Evolutionary conservation across 2,329 filamentous ascomycete species (phyloP).

Genomic region (Coniella lustricola): DNA sequence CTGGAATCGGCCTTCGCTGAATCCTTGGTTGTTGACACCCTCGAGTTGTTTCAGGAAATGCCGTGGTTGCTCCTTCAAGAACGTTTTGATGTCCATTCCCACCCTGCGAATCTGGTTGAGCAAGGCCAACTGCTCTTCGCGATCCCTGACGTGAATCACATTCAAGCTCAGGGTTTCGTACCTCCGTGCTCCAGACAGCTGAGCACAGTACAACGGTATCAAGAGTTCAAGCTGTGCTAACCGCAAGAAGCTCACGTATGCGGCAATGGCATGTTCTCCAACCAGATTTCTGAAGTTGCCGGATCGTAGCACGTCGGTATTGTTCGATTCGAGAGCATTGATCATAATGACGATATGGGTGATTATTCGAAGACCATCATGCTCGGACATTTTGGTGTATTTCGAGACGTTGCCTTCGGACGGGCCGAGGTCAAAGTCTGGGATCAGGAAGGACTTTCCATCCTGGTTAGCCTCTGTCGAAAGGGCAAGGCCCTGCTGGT

Average conservation of each 20-base stretch:
- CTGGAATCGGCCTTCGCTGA: slow-evolving; percentile 36
- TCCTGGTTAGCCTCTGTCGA: slow-evolving; percentile 39
- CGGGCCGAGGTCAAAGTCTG: slow-evolving; percentile 28
- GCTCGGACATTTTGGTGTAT: slow-evolving; percentile 49
- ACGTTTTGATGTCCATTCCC: slow-evolving; percentile 62
- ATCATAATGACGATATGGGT: slow-evolving; percentile 60
- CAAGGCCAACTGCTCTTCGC: slow-evolving; percentile 57
- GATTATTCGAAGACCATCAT: slow-evolving; percentile 60
- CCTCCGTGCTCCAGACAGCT: slow-evolving; percentile 57
- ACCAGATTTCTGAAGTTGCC: slow-evolving; percentile 23
- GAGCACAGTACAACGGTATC: slow-evolving; percentile 82
- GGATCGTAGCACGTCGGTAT: slow-evolving; percentile 28
- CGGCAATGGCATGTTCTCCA: slow-evolving; percentile 65
- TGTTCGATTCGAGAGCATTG: slow-evolving; percentile 54
- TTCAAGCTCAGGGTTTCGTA: slow-evolving; percentile 70
- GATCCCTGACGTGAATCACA: slow-evolving; percentile 63
- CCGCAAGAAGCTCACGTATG: slow-evolving; percentile 75
- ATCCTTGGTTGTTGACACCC: slow-evolving; percentile 28
- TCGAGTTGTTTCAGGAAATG: slow-evolving; percentile 44
- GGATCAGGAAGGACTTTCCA: slow-evolving; percentile 35
- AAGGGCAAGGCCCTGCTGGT: slow-evolving; percentile 50
- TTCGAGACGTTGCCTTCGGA: slow-evolving; percentile 34
- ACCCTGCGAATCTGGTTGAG: slow-evolving; percentile 71
- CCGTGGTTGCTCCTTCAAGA: slow-evolving; percentile 62
- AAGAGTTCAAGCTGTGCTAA: slow-evolving; percentile 66